Conservation (phyloP, 331 rosid species). For the Cydonia oblonga region DNA sequence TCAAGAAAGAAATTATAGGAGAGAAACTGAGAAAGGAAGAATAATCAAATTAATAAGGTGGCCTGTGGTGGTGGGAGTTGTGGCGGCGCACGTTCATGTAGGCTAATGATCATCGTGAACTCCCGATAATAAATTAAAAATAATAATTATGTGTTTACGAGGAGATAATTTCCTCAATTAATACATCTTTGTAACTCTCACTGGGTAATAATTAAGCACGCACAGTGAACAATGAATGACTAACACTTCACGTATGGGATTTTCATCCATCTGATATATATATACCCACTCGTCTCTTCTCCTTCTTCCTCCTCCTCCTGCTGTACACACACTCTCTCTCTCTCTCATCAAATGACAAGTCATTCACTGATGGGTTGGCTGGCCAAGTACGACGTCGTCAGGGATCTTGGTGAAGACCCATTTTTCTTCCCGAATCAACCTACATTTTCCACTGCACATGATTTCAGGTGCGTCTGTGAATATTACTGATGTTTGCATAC, state of each 20-base stretch:
- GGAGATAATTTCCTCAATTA: background rate
- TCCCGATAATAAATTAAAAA: background rate
- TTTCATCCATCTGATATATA: conserved; percentile 2
- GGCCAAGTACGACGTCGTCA: conserved; percentile 8
- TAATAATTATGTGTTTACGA: background rate
- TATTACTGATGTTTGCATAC: background rate
- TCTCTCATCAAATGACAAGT: background rate
- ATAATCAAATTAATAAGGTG: background rate
- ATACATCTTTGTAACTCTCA: background rate
- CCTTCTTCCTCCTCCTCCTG: background rate
- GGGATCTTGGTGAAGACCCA: conserved; percentile 12
- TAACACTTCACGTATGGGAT: background rate
- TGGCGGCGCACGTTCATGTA: conserved; percentile 24
- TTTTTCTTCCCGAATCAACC: conserved; percentile 12
- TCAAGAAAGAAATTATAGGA: background rate
- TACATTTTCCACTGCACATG: conserved; percentile 20
- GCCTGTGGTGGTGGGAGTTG: background rate
- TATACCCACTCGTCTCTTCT: conserved; percentile 2
- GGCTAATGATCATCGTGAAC: background rate
- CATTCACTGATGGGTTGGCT: conserved; percentile 1
- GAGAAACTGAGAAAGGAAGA: background rate
- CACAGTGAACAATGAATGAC: background rate
- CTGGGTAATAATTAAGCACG: background rate
- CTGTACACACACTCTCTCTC: background rate
- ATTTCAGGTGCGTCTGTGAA: conserved; percentile 16